Conservation (phyloP, 129 eudicot species). For the Flaveria linearis region DNA sequence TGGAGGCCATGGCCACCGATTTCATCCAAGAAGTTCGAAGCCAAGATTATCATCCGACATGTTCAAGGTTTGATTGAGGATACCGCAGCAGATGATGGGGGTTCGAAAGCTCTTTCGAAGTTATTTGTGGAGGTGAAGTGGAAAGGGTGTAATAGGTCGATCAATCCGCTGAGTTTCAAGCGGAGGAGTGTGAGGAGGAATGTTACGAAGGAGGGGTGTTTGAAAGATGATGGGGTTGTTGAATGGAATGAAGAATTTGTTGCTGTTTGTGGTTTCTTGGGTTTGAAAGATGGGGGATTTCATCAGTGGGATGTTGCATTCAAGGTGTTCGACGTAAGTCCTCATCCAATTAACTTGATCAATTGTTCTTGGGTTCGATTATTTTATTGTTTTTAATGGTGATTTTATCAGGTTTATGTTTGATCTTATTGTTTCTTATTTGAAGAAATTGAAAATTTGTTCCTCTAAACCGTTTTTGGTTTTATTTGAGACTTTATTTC, state of each 20-base stretch:
- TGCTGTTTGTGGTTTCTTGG: constrained; percentile 45
- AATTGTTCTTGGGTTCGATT: not conserved
- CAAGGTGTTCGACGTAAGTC: constrained; percentile 63
- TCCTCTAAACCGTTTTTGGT: not conserved
- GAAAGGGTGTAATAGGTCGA: constrained; percentile 54
- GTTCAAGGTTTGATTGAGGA: constrained; percentile 35
- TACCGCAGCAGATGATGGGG: constrained; percentile 11
- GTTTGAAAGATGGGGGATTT: constrained; percentile 52
- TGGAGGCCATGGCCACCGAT: constrained; percentile 86
- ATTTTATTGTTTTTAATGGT: not conserved
- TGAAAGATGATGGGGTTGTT: constrained; percentile 46
- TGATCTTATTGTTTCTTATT: not conserved
- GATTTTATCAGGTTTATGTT: constrained; percentile 1
- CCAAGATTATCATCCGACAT: constrained; percentile 38
- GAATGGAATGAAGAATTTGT: constrained; percentile 64
- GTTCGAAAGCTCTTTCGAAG: constrained; percentile 32
- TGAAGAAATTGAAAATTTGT: not conserved
- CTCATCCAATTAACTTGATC: constrained; percentile 18
- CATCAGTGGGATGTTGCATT: constrained; percentile 68
- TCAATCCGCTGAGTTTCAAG: constrained; percentile 48
- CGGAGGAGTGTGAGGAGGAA: constrained; percentile 54
- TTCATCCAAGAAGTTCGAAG: constrained; percentile 52
- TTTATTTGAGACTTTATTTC: not conserved
- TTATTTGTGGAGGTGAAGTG: constrained; percentile 59
- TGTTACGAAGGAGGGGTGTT: constrained; percentile 54